These are phyloP conservation scores for Phlyctochytrium planicorne DNA, from an alignment of 192 early-diverging fungal genomes.

Conservation along the genomic window DNA sequence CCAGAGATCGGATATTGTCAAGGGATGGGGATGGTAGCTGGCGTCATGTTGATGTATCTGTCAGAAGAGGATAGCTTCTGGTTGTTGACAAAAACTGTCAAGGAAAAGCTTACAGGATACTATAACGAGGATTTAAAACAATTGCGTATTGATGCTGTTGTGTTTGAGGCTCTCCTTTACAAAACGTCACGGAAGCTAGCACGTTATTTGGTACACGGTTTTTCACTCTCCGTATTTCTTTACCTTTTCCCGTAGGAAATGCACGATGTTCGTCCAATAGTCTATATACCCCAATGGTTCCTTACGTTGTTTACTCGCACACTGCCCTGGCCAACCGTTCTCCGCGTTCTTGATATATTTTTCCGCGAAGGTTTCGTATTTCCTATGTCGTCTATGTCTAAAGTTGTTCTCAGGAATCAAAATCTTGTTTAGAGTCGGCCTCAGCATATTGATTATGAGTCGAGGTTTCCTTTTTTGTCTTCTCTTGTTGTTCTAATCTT, in stretches of 20 bases:
- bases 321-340: constrained; percentile 82
- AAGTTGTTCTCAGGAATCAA: constrained; percentile 60
- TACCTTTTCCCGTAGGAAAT: too few species aligned
- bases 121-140: constrained; percentile 72
- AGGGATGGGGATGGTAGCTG: constrained; percentile 92
- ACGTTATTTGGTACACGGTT: constrained; percentile 70
- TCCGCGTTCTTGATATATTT: constrained; percentile 93
- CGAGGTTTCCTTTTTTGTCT: constrained; percentile 33
- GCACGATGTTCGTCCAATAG: constrained; percentile 79
- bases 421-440: constrained; percentile 75
- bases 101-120: constrained; percentile 75
- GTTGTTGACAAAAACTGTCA: constrained; percentile 75
- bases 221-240: too few species aligned
- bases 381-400: constrained; percentile 9
- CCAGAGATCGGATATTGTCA: constrained; percentile 88
- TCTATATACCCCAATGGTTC: constrained; percentile 95
- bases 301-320: constrained; percentile 85
- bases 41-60: constrained; percentile 88
- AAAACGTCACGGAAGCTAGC: constrained; percentile 69
- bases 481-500: not conserved
- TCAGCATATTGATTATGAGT: constrained; percentile 65
- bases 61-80: constrained; percentile 85
- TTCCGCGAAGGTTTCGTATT: constrained; percentile 67
- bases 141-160: constrained; percentile 75
- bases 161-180: constrained; percentile 74